Conservation (phyloP, 805 yeast genomes). For the Wickerhamomyces canadensis region DNA sequence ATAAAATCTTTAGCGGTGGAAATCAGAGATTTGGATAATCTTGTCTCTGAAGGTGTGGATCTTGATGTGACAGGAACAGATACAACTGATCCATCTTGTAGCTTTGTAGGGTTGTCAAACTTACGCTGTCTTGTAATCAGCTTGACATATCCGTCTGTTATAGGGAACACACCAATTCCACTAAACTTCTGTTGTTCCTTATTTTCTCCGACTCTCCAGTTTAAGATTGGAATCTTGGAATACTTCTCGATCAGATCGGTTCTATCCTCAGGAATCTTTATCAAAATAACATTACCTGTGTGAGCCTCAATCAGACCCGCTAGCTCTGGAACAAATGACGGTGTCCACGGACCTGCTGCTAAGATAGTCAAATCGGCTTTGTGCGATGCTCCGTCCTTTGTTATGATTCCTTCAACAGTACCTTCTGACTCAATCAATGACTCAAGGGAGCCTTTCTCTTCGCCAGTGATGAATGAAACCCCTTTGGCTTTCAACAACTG, state of each 20-base stretch:
- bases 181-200: conserved; percentile 25
- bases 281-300: conserved; percentile 30
- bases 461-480: conserved; percentile 30
- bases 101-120: conserved; percentile 26
- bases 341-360: conserved; percentile 23
- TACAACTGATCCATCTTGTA: conserved; percentile 19
- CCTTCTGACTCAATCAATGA: conserved; percentile 15
- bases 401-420: conserved; percentile 16
- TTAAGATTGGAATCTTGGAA: conserved; percentile 30
- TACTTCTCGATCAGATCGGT: conserved; percentile 29
- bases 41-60: conserved; percentile 16
- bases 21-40: conserved; percentile 24
- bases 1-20: conserved; percentile 18
- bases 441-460: conserved; percentile 25
- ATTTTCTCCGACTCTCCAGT: conserved; percentile 30
- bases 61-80: conserved; percentile 29
- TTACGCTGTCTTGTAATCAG: conserved; percentile 32
- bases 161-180: conserved; percentile 32
- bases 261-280: conserved; percentile 32
- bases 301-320: conserved; percentile 33
- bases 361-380: conserved; percentile 14
- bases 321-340: conserved; percentile 18
- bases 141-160: conserved; percentile 30
- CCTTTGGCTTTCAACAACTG: conserved; percentile 25
- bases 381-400: conserved; percentile 24